These are phyloP conservation scores for Fusarium sororula DNA, from an alignment of 2,329 filamentous ascomycete species.

Conservation along the genomic window DNA sequence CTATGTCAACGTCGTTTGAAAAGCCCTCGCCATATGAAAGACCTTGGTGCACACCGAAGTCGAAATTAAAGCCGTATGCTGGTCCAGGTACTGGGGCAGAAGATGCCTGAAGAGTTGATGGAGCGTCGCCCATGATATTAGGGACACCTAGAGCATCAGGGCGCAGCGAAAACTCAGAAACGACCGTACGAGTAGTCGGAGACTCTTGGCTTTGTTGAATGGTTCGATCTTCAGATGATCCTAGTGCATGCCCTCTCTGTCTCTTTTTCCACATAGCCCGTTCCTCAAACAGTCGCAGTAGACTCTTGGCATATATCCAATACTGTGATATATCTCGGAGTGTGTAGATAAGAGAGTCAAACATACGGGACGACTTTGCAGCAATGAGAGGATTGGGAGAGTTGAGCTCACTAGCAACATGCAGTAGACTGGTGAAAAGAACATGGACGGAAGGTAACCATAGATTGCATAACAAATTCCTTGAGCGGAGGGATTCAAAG, in stretches of 20 bases:
- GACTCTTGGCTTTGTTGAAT: neutral
- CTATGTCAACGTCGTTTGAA: slow-evolving; percentile 18
- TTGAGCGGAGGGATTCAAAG: slow-evolving; percentile 43
- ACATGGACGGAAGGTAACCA: slow-evolving; percentile 42
- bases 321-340: slow-evolving; percentile 42
- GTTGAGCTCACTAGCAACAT: slow-evolving; percentile 41
- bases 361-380: slow-evolving; percentile 43
- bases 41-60: slow-evolving; percentile 22
- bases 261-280: slow-evolving; percentile 29
- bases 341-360: slow-evolving; percentile 43
- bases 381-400: slow-evolving; percentile 45
- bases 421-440: slow-evolving; percentile 46
- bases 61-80: slow-evolving; percentile 24
- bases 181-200: neutral
- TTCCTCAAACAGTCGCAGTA: slow-evolving; percentile 44
- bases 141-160: slow-evolving; percentile 15
- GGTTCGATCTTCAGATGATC: slow-evolving; percentile 1
- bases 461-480: slow-evolving; percentile 35
- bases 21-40: slow-evolving; percentile 31
- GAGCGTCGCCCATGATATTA: neutral
- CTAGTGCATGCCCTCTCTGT: neutral
- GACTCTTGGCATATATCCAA: slow-evolving; percentile 47
- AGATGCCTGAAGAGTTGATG: slow-evolving; percentile 13
- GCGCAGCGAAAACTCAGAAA: slow-evolving; percentile 31
- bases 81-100: neutral